Conservation (phyloP, 768 basidiomycete species). For the Phallus indusiatus region DNA sequence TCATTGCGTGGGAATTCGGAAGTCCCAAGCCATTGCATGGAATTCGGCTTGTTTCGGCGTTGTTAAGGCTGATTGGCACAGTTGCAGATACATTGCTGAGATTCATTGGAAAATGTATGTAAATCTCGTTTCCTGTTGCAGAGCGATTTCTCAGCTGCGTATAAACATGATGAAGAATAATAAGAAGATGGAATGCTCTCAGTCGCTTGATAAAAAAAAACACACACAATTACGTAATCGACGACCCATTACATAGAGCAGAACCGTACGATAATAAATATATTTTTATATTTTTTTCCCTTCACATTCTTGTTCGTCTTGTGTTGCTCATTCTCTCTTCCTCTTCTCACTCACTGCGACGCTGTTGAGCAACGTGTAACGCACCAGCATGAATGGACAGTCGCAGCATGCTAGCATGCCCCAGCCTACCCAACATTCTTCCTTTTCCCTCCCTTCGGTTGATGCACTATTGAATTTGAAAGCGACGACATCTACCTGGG, state of each 20-base stretch:
- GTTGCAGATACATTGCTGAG: no score
- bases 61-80: no score
- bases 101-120: no score
- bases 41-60: no score
- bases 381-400: background rate
- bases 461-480: background rate
- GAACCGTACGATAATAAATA: background rate
- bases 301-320: no score
- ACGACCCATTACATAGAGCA: background rate
- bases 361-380: background rate
- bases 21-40: no score
- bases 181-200: no score
- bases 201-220: background rate
- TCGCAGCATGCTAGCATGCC: slow-evolving; percentile 3
- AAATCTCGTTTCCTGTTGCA: no score
- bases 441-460: background rate
- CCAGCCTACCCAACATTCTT: background rate
- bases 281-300: background rate
- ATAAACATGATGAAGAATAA: no score
- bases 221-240: background rate
- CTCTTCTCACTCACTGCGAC: background rate
- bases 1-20: background rate
- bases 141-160: no score
- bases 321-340: no score
- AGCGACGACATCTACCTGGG: background rate